Base-by-base conservation (phyloP, 768 basidiomycete species). In the Calocybe cyanea region DNA sequence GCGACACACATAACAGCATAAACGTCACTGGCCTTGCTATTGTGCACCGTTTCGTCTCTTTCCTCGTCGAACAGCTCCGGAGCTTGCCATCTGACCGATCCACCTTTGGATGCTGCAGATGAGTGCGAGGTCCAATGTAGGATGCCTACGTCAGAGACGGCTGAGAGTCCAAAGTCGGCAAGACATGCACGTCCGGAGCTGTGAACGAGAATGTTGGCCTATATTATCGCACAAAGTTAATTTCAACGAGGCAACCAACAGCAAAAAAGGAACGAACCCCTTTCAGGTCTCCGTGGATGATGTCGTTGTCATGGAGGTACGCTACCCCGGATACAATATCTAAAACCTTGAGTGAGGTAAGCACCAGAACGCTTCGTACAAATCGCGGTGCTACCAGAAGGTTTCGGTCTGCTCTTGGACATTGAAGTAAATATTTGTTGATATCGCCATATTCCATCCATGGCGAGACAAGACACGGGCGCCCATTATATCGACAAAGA, bases 251-350 rank as follows among this genome's bases (percentile, higher is more conserved):
- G 8, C 11, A 23, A 28, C n/a, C 14, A 23, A 13, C 6, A n/a
- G n/a, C n/a, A n/a, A 2, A 30, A 13, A 28, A 25, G 3, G 24
- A 41, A 41, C 21, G 3, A 14, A 51, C 50, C 23, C 45, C 50
- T 39, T 47, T 46, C 21, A 51, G 25, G 37, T 51, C 50, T 6
- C 50, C 50, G 34, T 51, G 50, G 7, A 46, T 18, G 20, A 51
- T 36, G 21, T 38, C 35, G 24, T 43, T 23, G 4, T 24, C 30
- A 33, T 51, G 50, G 18, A 51, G 46, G 46, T 43, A 51, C 8
- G 17, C 30, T 19, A 51, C 10, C 11, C 50, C 50, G n/a, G 45
- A 36, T 15, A 45, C 25, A 28, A 28, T 11, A 28, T 28, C 25
- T 11, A 28, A 28, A 5, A 28, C 25, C 25, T 28, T 6, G 25